Evolutionary conservation across 1,139 yeast species (phyloP).

Genomic region (Geotrichum fermentans): DNA sequence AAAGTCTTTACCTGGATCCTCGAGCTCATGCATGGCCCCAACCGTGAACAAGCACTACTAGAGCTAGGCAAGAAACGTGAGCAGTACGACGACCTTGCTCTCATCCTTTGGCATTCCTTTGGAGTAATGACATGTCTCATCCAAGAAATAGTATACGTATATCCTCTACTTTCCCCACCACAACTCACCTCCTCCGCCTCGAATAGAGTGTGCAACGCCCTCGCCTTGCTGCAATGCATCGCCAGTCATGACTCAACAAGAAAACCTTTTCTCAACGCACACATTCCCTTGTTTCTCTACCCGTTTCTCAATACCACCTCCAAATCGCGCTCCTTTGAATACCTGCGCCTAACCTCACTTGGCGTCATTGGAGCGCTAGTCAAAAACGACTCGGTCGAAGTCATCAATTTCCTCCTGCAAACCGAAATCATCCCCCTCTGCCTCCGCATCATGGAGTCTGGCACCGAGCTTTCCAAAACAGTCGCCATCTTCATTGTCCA

Average conservation of each 20-base stretch:
- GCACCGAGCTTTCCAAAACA: conserved; percentile 89
- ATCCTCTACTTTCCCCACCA: conserved; percentile 89
- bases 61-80: conserved; percentile 93
- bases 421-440: conserved; percentile 96
- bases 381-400: conserved; percentile 93
- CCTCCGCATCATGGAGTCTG: conserved; percentile 89
- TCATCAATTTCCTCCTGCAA: conserved; percentile 79
- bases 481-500: conserved; percentile 95
- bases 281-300: conserved; percentile 83
- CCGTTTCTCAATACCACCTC: conserved; percentile 92
- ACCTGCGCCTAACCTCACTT: conserved; percentile 81
- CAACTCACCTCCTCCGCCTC: conserved; percentile 80
- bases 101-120: conserved; percentile 91
- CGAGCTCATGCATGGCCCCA: conserved; percentile 83
- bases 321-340: conserved; percentile 88
- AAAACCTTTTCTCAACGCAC: conserved; percentile 77
- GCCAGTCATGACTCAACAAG: conserved; percentile 93
- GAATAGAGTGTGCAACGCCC: conserved; percentile 90
- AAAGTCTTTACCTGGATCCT: conserved; percentile 87
- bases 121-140: conserved; percentile 92
- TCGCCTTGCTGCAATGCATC: conserved; percentile 91
- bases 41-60: conserved; percentile 84
- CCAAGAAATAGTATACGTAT: conserved; percentile 85
- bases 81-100: conserved; percentile 87
- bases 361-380: conserved; percentile 98